Conservation (phyloP, 257 asterid species). For the Fraxinus anomala region DNA sequence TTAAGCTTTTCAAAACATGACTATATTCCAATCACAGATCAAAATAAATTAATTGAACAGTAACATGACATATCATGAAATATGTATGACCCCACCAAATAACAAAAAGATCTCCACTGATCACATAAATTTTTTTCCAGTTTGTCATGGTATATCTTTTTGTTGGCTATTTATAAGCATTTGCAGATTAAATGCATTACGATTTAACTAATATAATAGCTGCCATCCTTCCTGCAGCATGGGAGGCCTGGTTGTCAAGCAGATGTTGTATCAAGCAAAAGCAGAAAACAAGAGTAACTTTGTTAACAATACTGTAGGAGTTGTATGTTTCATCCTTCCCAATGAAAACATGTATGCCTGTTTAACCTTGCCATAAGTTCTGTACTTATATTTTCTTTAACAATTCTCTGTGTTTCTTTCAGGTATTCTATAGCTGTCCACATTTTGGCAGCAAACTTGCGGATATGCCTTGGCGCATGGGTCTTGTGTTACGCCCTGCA, state of each 20-base stretch:
- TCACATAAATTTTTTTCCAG: neutral
- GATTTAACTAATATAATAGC: conserved; percentile 12
- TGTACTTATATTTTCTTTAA: conserved; percentile 14
- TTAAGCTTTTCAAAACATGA: conserved; percentile 10
- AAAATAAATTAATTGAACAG: no score
- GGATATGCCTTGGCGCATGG: conserved; percentile 99
- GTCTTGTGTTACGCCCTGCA: conserved; percentile 97
- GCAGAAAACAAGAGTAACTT: conserved; percentile 72
- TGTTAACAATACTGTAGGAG: conserved; percentile 82
- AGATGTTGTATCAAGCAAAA: conserved; percentile 87
- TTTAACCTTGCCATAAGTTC: conserved; percentile 9
- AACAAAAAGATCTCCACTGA: conserved; percentile 6
- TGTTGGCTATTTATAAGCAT: conserved; percentile 12
- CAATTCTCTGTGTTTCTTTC: conserved; percentile 29
- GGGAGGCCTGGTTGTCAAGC: conserved; percentile 99
- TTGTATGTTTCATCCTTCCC: conserved; percentile 55
- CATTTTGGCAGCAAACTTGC: conserved; percentile 99
- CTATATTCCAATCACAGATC: neutral
- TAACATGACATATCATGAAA: neutral
- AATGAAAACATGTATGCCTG: conserved; percentile 14
- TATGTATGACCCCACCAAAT: neutral
- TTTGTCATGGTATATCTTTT: conserved; percentile 7
- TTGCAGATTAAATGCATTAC: conserved; percentile 3
- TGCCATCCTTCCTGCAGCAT: conserved; percentile 57
- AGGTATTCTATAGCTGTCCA: conserved; percentile 99